These are phyloP conservation scores for Fusarium metavorans DNA, from an alignment of 2,329 filamentous ascomycete genomes.

Conservation along the genomic window DNA sequence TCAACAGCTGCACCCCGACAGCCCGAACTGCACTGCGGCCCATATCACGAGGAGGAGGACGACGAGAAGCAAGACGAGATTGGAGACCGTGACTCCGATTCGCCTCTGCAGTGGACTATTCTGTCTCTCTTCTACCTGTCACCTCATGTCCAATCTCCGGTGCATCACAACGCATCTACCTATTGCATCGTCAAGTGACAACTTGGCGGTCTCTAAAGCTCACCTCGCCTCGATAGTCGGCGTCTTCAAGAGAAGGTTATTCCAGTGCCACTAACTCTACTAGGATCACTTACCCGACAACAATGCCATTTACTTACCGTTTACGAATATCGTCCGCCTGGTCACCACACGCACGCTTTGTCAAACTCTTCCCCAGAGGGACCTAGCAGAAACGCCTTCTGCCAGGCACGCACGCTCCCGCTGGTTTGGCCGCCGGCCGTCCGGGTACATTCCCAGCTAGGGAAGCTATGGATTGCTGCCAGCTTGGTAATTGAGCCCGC, in stretches of 20 bases:
- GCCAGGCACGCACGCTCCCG: constrained; percentile 34
- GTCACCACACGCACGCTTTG: neutral
- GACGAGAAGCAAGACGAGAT: neutral
- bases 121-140: neutral
- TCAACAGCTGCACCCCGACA: neutral
- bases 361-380: constrained; percentile 1
- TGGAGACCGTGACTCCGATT: neutral
- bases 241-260: neutral
- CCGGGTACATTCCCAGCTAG: constrained; percentile 2
- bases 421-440: constrained; percentile 17
- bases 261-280: constrained; percentile 8
- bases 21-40: constrained; percentile 6
- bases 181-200: neutral
- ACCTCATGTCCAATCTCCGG: neutral
- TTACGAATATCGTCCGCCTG: constrained; percentile 19
- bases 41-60: constrained; percentile 8
- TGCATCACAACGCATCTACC: neutral
- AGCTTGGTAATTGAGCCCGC: constrained; percentile 21
- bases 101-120: neutral
- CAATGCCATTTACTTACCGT: constrained; percentile 18
- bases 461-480: constrained; percentile 9
- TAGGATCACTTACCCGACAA: constrained; percentile 10
- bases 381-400: constrained; percentile 16
- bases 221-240: neutral
- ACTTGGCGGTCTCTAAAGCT: neutral